phyloP scores from a whole-genome alignment of 805 yeast species.

The Scheffersomyces lignosus region DNA sequence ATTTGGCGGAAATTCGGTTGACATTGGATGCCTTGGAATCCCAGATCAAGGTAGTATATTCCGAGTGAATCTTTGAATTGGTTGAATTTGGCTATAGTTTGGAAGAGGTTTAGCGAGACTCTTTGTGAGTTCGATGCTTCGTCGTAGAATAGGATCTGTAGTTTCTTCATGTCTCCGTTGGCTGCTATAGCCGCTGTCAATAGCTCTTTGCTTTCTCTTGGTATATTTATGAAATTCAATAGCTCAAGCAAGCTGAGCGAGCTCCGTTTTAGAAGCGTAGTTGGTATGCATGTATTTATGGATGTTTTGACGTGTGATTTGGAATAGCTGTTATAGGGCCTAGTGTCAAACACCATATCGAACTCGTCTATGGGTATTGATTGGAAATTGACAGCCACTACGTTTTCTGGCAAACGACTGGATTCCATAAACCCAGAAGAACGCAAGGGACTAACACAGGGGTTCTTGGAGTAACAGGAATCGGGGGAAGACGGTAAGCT shows the following conservation, averaged over 20 bases:
- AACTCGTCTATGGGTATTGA: conserved; percentile 8
- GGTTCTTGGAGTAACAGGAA: too few species aligned
- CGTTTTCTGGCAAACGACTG: too few species aligned
- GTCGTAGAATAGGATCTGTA: conserved; percentile 36
- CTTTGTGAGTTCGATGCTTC: conserved; percentile 18
- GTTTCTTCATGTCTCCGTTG: conserved; percentile 5
- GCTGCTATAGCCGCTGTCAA: conserved; percentile 13
- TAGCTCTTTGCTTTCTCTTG: conserved; percentile 16
- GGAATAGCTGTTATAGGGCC: conserved; percentile 39
- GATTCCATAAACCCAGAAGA: too few species aligned
- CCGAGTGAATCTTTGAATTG: conserved; percentile 18
- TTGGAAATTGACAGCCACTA: too few species aligned
- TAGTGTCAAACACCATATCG: conserved; percentile 33
- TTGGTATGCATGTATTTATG: conserved; percentile 43
- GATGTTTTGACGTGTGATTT: conserved; percentile 29
- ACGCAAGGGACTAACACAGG: too few species aligned
- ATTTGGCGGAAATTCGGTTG: too few species aligned
- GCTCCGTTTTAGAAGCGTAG: conserved; percentile 42
- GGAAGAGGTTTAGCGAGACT: conserved; percentile 29
- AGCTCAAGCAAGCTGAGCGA: conserved; percentile 34
- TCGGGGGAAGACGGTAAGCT: too few species aligned
- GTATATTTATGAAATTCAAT: conserved; percentile 29
- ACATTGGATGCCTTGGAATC: too few species aligned
- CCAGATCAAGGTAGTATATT: conserved; percentile 27
- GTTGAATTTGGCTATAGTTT: conserved; percentile 32